phyloP scores from a whole-genome alignment of 306 rosid species.

The Citrullus amarus region DNA sequence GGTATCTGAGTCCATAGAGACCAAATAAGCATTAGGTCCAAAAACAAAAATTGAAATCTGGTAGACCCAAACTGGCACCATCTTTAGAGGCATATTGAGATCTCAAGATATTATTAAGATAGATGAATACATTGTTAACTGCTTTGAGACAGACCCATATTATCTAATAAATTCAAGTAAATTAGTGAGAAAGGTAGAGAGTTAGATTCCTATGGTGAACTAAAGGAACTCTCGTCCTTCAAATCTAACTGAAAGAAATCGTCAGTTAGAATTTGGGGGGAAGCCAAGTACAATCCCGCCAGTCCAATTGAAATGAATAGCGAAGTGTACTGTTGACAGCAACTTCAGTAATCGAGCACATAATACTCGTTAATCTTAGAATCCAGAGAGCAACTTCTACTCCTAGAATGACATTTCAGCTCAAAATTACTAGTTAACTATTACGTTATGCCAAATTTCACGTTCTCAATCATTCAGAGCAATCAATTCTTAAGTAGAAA shows the following conservation, averaged over 20 bases:
- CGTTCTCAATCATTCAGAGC: background rate
- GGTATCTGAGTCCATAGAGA: no score
- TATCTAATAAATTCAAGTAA: background rate
- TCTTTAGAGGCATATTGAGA: no score
- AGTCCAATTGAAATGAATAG: background rate
- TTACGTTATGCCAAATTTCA: background rate
- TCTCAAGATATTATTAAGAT: no score
- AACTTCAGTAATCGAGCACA: background rate
- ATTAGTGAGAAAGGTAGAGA: background rate
- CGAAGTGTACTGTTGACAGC: background rate
- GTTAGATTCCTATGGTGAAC: background rate
- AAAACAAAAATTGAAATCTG: no score
- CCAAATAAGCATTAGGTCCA: no score
- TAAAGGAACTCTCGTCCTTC: background rate
- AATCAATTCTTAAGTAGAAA: background rate
- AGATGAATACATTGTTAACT: no score
- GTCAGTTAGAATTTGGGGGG: background rate
- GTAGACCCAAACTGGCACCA: no score
- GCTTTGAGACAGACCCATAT: no score
- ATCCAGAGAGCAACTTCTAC: background rate
- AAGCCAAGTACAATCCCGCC: background rate
- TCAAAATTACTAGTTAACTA: background rate
- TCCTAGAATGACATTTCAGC: background rate
- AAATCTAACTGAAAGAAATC: background rate
- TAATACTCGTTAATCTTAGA: background rate